These are phyloP conservation scores for Vachellia pachyceras DNA, from an alignment of 306 rosid genomes.

Conservation along the genomic window DNA sequence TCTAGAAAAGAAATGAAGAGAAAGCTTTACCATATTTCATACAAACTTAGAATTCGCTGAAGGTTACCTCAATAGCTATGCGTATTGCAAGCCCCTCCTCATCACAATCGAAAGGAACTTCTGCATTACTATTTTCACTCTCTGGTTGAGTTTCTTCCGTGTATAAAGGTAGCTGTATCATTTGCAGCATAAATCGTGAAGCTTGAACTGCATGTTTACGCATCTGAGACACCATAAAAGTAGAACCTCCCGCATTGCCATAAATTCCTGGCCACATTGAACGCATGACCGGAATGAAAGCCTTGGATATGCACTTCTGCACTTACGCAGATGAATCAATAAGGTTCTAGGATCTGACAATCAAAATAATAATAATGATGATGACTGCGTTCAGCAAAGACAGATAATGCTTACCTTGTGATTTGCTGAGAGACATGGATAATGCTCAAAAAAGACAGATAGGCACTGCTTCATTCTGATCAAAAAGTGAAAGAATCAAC, in stretches of 20 bases:
- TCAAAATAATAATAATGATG: slow-evolving; percentile 3
- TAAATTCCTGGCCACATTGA: slow-evolving; percentile 95
- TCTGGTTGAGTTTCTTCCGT: slow-evolving; percentile 56
- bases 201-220: slow-evolving; percentile 95
- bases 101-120: slow-evolving; percentile 72
- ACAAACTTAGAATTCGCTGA: slow-evolving; percentile 19
- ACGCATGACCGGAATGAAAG: slow-evolving; percentile 80
- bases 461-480: slow-evolving; percentile 89
- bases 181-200: slow-evolving; percentile 94
- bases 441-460: slow-evolving; percentile 93
- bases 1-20: slow-evolving; percentile 2
- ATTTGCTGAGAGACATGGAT: slow-evolving; percentile 75
- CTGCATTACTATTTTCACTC: slow-evolving; percentile 50
- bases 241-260: slow-evolving; percentile 72
- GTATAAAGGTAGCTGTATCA: slow-evolving; percentile 82
- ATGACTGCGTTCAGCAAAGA: not conserved
- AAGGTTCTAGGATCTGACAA: slow-evolving; percentile 6
- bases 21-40: slow-evolving; percentile 21
- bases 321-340: slow-evolving; percentile 35
- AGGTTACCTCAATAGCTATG: slow-evolving; percentile 81
- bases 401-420: slow-evolving; percentile 67
- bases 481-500: slow-evolving; percentile 21
- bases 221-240: slow-evolving; percentile 65
- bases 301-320: slow-evolving; percentile 82
- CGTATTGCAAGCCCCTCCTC: slow-evolving; percentile 92